These are phyloP conservation scores for Annona cherimola DNA, from an alignment of 164 flowering plant species.

Conservation along the genomic window DNA sequence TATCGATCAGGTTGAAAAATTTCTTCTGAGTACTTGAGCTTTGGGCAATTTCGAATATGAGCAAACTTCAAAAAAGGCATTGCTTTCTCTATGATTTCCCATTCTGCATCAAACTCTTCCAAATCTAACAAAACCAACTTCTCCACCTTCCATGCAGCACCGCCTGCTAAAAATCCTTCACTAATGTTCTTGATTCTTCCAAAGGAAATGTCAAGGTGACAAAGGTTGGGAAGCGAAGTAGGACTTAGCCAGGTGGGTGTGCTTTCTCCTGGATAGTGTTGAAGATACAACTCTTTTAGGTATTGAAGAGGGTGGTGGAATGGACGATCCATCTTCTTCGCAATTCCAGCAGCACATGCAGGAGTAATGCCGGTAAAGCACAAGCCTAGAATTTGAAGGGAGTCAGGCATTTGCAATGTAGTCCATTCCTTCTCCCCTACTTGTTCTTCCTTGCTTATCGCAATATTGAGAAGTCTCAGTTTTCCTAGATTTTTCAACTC, in stretches of 20 bases:
- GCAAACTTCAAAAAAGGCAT: background rate
- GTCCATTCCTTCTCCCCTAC: background rate
- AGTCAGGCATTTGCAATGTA: background rate
- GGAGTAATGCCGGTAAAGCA: background rate
- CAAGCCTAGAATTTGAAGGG: background rate
- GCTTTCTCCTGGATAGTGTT: background rate
- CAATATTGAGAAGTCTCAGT: background rate
- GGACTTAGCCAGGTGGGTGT: background rate
- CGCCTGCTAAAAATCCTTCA: too few species aligned
- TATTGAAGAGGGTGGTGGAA: background rate
- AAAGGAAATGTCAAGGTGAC: background rate
- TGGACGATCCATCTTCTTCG: background rate
- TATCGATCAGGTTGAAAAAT: too few species aligned
- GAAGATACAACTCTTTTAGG: background rate
- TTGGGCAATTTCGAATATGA: background rate
- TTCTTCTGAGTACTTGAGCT: background rate
- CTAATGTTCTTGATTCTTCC: background rate
- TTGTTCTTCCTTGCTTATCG: background rate
- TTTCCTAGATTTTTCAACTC: slow-evolving; percentile 4
- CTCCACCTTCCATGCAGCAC: background rate
- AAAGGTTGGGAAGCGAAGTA: background rate
- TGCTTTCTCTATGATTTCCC: background rate
- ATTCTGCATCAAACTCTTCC: background rate
- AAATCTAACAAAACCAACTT: background rate
- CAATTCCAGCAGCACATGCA: background rate